Base-by-base conservation (phyloP, 106 monocot genomes). In the Dendrobium catenatum region DNA sequence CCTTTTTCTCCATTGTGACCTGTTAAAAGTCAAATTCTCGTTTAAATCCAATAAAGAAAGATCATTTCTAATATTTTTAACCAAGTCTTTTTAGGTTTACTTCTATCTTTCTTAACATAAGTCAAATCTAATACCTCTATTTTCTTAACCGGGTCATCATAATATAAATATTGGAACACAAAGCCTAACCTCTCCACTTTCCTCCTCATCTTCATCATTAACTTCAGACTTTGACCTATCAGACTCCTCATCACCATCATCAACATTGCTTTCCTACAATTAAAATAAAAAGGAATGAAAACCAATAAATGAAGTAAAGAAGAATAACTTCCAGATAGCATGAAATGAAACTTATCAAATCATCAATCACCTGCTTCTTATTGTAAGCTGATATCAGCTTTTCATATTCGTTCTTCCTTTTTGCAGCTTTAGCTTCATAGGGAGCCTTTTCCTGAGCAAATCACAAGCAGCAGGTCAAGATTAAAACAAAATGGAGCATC, bases 151-250 rank as follows among this genome's bases (percentile, higher is more conserved):
- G 1, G 31, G 31, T 31, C 31, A 31, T 31, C 31, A 31, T 31
- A 31, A 31, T 31, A 47, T 47, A 47, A 47, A 47, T 43, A 74
- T 43, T 43, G 19, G 4, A 74, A 74, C 74, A 61, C 5, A 43
- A 41, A 74, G 31, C 19, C 64, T 59, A 33, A 80, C 85, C 75
- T 81, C 85, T 68, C 70, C 81, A 72, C 56, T 76, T 77, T 81
- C 85, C n/a, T 85, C 85, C 22, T 85, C 85, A 76, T 85, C 85
- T 24, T 85, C 85, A 68, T 85, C 80, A 77, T 84, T 74, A 15
- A 85, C 77, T 80, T 85, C 85, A 77, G 84, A 84, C 76, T 84
- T 84, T 43, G 85, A 85, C 85, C 79, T 80, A 56, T 85, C 85
- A 11, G 85, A 85, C 26, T 85, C 85, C 76, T 81, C 85, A 33